Evolutionary conservation across 163 green algal species (phyloP).

Genomic region (Chlorella variabilis): DNA sequence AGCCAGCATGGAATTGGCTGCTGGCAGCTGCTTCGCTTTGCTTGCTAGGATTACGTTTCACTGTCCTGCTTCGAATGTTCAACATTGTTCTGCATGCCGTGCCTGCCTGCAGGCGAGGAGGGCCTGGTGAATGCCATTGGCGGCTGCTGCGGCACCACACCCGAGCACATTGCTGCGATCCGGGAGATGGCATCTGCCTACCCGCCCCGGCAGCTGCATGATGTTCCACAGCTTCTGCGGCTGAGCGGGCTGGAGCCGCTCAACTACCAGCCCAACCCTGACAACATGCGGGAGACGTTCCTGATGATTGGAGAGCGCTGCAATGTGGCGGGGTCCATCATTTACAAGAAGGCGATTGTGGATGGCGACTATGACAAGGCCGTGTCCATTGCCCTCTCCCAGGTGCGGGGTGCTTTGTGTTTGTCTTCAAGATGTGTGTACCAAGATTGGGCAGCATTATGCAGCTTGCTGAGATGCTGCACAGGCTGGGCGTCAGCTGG

Average conservation of each 20-base stretch:
- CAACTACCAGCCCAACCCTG: slow-evolving; percentile 86
- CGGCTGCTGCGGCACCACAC: slow-evolving; percentile 93
- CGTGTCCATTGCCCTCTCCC: slow-evolving; percentile 88
- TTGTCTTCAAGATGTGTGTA: no score
- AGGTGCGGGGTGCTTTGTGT: slow-evolving; percentile 74
- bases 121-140: slow-evolving; percentile 94
- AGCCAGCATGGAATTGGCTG: no score
- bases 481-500: no score
- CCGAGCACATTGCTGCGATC: slow-evolving; percentile 93
- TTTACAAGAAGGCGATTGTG: slow-evolving; percentile 98
- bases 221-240: slow-evolving; percentile 80
- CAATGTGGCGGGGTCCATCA: slow-evolving; percentile 96
- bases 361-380: slow-evolving; percentile 96
- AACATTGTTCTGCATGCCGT: neutral
- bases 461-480: no score
- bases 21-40: neutral
- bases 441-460: neutral
- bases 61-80: no score
- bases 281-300: slow-evolving; percentile 89
- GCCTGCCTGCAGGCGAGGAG: slow-evolving; percentile 57
- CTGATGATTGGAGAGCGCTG: slow-evolving; percentile 97
- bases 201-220: slow-evolving; percentile 66
- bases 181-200: slow-evolving; percentile 63
- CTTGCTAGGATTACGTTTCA: neutral
- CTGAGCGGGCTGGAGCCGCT: slow-evolving; percentile 94